These are phyloP conservation scores for Cantharellus anzutake DNA, from an alignment of 768 basidiomycete genomes.

Conservation along the genomic window DNA sequence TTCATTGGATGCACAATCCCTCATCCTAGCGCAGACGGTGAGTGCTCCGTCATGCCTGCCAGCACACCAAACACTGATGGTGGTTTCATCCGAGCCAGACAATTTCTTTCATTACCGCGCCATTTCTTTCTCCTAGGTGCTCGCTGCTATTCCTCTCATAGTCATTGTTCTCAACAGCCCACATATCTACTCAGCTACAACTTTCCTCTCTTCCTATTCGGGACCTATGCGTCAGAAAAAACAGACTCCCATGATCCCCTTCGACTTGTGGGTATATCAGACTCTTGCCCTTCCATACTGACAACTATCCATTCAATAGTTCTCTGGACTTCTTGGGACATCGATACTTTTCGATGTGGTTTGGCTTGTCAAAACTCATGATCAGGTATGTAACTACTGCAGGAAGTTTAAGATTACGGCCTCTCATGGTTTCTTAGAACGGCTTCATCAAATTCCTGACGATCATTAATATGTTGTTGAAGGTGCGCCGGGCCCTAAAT, in stretches of 20 bases:
- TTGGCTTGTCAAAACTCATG: constrained; percentile 30
- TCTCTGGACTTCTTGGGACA: constrained; percentile 38
- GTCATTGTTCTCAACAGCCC: not conserved
- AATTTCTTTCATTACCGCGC: constrained; percentile 6
- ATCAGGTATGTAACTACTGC: constrained; percentile 17
- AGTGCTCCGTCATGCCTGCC: not conserved
- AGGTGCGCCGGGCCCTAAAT: constrained; percentile 21
- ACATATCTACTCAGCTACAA: constrained; percentile 30
- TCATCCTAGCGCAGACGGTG: not conserved
- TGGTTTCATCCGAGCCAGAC: not conserved
- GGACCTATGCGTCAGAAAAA: constrained; percentile 50
- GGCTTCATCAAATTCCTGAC: constrained; percentile 37
- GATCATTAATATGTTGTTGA: constrained; percentile 35
- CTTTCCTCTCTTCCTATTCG: constrained; percentile 67
- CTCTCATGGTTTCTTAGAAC: constrained; percentile 8
- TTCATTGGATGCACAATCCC: not conserved
- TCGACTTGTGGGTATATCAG: constrained; percentile 29
- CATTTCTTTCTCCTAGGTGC: constrained; percentile 3
- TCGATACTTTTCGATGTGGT: constrained; percentile 53
- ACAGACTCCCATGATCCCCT: constrained; percentile 43
- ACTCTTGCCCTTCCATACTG: not conserved
- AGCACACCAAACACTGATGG: too few relatives aligned
- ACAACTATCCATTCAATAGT: constrained; percentile 22
- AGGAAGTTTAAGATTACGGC: too few relatives aligned
- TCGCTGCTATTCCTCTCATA: not conserved